These are phyloP conservation scores for Zygosaccharomyces sapae DNA, from an alignment of 1,139 yeast genomes.

Conservation along the genomic window DNA sequence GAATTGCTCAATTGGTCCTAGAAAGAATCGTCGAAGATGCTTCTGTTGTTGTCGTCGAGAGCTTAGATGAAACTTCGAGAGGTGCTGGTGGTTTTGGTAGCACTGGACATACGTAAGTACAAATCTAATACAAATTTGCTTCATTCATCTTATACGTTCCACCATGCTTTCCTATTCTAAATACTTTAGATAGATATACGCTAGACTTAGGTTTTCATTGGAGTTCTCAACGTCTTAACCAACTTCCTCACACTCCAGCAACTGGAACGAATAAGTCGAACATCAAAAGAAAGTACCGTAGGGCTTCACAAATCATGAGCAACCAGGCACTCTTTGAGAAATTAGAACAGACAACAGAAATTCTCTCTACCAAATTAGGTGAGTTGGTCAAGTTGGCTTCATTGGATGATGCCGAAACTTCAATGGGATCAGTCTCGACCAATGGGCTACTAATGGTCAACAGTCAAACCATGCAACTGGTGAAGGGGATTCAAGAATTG, in stretches of 20 bases:
- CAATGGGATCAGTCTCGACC: conserved; percentile 22
- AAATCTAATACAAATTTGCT: no score
- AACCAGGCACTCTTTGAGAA: conserved; percentile 32
- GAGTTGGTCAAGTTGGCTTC: conserved; percentile 31
- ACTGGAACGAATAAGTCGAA: neutral
- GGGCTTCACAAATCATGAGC: conserved; percentile 21
- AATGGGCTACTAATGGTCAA: conserved; percentile 31
- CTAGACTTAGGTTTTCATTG: no score
- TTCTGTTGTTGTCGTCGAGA: conserved; percentile 60
- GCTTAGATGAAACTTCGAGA: conserved; percentile 63
- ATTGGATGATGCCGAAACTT: conserved; percentile 18
- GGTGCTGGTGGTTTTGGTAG: conserved; percentile 96
- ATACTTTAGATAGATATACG: no score
- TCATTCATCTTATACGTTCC: no score
- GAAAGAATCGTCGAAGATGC: conserved; percentile 76
- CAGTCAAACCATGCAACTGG: conserved; percentile 33
- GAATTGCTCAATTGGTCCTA: conserved; percentile 77
- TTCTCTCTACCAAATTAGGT: conserved; percentile 29
- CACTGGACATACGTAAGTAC: conserved; percentile 50
- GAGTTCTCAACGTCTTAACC: neutral
- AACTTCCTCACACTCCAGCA: neutral
- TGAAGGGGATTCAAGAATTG: conserved; percentile 35
- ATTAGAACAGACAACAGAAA: conserved; percentile 31
- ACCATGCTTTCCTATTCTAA: no score
- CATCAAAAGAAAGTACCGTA: no score